A percentile compares a stretch with the other conserved stretches of the same genome.
Conservation (phyloP, 2,329 filamentous ascomycete genomes). For the Calonectria henricotiae region DNA sequence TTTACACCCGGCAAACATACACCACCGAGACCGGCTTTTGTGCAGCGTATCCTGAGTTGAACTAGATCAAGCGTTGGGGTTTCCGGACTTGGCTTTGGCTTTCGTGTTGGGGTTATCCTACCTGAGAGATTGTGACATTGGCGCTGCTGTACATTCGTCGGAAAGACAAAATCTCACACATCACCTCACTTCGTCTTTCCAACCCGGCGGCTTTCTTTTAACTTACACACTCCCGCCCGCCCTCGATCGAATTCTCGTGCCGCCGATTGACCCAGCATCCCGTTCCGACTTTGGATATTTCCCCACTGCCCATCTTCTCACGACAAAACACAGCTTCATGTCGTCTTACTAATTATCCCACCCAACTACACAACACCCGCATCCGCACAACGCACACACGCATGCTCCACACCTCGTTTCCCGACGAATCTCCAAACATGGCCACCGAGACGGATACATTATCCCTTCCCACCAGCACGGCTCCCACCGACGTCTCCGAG, state of each 20-base stretch:
- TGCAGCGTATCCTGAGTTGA: background rate
- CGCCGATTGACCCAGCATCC: conserved; percentile 3
- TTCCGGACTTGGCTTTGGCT: conserved; percentile 17
- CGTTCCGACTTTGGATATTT: background rate
- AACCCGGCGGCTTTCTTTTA: background rate
- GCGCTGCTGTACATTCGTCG: background rate
- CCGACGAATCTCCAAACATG: conserved; percentile 44
- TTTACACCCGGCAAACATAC: background rate
- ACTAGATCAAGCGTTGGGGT: conserved; percentile 11
- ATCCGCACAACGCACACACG: background rate
- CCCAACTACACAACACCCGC: conserved; percentile 5
- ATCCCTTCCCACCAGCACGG: conserved; percentile 55
- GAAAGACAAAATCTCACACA: conserved; percentile 17
- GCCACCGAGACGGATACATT: conserved; percentile 56
- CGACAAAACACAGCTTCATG: conserved; percentile 2
- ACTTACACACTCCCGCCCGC: background rate
- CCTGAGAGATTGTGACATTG: conserved; percentile 22
- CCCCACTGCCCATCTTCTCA: background rate
- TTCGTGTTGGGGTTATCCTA: conserved; percentile 7
- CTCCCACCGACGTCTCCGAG: conserved; percentile 54
- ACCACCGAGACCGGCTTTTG: conserved; percentile 5
- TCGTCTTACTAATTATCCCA: conserved; percentile 16
- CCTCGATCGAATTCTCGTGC: background rate
- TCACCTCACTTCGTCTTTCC: background rate
- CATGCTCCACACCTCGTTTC: background rate